Percentiles rank a stretch among this genome's conserved stretches.
phyloP scores from a whole-genome alignment of 1,284 basidiomycete species.

The Kwoniella shivajii region DNA sequence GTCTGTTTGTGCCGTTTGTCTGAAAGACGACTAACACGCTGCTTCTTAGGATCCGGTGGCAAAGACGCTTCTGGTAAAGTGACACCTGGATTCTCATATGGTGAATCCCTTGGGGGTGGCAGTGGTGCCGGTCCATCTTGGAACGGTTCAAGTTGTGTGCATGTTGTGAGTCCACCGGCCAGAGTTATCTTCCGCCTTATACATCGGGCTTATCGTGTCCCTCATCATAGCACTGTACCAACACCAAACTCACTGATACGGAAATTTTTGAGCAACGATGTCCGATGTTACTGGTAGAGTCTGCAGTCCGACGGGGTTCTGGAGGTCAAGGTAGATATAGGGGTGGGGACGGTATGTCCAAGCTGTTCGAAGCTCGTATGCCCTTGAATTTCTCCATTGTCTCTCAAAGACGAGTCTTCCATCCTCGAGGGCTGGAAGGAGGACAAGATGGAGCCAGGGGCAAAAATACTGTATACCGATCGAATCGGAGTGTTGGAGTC shows the following conservation, averaged over 20 bases:
- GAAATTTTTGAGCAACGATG: conserved; percentile 60
- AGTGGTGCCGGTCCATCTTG: conserved; percentile 87
- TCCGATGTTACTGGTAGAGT: conserved; percentile 78
- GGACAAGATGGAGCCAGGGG: conserved; percentile 74
- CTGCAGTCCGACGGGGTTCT: conserved; percentile 73
- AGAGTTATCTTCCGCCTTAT: background rate
- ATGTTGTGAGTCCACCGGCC: conserved; percentile 11
- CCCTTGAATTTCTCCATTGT: conserved; percentile 80
- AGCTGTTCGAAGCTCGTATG: conserved; percentile 84
- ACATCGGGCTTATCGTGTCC: background rate
- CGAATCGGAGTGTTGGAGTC: conserved; percentile 56
- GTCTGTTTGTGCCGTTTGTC: background rate
- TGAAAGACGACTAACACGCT: conserved; percentile 61
- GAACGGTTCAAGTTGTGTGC: conserved; percentile 65
- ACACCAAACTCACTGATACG: conserved; percentile 84
- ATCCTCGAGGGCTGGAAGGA: conserved; percentile 84
- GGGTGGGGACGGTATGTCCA: conserved; percentile 83
- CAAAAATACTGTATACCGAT: conserved; percentile 89
- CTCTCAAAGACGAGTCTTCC: conserved; percentile 72
- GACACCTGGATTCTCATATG: conserved; percentile 30
- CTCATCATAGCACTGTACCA: conserved; percentile 60
- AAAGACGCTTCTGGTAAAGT: conserved; percentile 84
- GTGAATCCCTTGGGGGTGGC: conserved; percentile 70
- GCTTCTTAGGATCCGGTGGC: conserved; percentile 79
- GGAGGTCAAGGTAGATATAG: conserved; percentile 75